A percentile compares a stretch with the other conserved stretches of the same genome.
Conservation (phyloP, 345 rosid genomes). For the Sisymbrium irio region DNA sequence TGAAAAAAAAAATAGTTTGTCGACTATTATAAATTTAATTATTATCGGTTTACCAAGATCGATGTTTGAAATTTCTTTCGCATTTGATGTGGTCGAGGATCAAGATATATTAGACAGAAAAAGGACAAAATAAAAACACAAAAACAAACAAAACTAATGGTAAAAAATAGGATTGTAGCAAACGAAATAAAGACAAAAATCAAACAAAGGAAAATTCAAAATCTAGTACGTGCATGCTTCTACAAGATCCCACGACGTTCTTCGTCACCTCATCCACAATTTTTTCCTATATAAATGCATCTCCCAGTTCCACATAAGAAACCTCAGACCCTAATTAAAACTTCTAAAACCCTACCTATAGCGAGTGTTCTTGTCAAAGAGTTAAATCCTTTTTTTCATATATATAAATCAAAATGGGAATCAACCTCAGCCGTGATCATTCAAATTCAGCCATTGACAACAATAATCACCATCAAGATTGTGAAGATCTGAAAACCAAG, state of each 20-base stretch:
- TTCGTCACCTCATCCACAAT: slow-evolving; percentile 13
- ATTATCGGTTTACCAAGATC: not conserved
- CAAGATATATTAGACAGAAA: not conserved
- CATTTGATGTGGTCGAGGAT: slow-evolving; percentile 6
- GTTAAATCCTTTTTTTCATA: not conserved
- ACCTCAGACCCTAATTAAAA: not conserved
- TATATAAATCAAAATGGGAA: slow-evolving; percentile 26
- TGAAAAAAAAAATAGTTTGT: not conserved
- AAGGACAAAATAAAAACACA: not conserved
- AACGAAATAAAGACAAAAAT: not conserved
- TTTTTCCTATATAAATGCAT: slow-evolving; percentile 16
- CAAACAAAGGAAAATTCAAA: not conserved
- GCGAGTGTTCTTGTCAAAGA: slow-evolving; percentile 8
- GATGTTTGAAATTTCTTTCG: not conserved
- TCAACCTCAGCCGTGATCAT: slow-evolving; percentile 5
- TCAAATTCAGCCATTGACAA: not conserved
- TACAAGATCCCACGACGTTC: slow-evolving; percentile 24
- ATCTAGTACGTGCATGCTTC: slow-evolving; percentile 26
- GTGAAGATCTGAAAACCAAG: slow-evolving; percentile 7
- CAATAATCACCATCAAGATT: slow-evolving; percentile 10
- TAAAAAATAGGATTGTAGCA: not conserved
- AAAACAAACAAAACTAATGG: slow-evolving; percentile 5
- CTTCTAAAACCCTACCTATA: not conserved
- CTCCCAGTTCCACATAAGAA: slow-evolving; percentile 5
- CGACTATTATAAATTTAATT: not conserved